Base-by-base conservation (phyloP, 192 early-diverging fungal species). In the Umbelopsis ramanniana region DNA sequence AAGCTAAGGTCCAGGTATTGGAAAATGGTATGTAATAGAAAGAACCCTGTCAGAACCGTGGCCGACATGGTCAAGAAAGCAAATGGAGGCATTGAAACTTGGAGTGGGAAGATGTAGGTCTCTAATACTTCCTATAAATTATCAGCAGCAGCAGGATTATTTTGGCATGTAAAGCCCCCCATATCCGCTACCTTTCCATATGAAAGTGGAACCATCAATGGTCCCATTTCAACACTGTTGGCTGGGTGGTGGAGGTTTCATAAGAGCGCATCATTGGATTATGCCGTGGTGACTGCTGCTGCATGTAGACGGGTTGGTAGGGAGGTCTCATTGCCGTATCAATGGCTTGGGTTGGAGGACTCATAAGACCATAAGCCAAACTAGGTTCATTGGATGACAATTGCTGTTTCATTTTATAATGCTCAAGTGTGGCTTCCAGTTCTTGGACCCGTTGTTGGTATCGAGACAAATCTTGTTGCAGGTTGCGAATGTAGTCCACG, bases 401-500 rank as follows among this genome's bases (percentile, higher is more conserved):
- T 37, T 52, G 38, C 29, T 69, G 67, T 38, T 74, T 47, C 7
- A 69, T 67, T 37, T 67, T 72, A 48, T 73, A 80, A 23, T 76
- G 52, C 46, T 67, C 54, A 17, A 78, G 46, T 6, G 70, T 55
- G 4, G 53, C 23, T 52, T 81, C 75, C 24, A 81, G 37, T 66
- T 81, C 79, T 15, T 60, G 48, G 3, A 77, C 63, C 52, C 76
- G 72, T 11, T 69, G 73, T 46, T 72, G 50, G 35, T 66, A 52
- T 6, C 10, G 29, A 35, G 37, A 17, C 21, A 70, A 43, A 15
- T 79, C 74, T 70, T 75, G 66, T 52, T 75, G 67, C 11, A 79
- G 37, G 6, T 52, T 19, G 8, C 60, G 70, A 72, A 98, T 95
- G 75, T 96, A 95, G 46, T 97, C 97, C n/a, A 98, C 97, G 11